A percentile compares a stretch with the other conserved stretches of the same genome.
Evolutionary conservation across 305 asterid genomes (phyloP).

Genomic region (Solanum chacoense): DNA sequence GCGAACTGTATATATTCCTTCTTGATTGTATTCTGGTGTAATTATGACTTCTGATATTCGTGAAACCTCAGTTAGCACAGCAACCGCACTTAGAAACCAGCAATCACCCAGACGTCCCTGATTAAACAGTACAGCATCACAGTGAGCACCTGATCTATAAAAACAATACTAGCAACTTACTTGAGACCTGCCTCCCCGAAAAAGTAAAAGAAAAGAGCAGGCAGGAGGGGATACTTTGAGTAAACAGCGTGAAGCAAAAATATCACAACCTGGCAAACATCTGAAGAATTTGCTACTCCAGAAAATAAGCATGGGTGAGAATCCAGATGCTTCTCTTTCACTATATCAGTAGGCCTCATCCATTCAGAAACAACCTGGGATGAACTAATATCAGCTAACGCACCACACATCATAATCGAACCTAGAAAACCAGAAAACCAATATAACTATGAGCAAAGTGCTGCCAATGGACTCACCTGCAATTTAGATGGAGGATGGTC

Average conservation of each 20-base stretch:
- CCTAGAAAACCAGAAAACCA: constrained; percentile 9
- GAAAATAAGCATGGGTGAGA: constrained; percentile 75
- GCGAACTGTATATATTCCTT: constrained; percentile 95
- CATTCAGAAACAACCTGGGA: constrained; percentile 79
- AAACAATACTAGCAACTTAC: background rate
- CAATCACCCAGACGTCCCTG: constrained; percentile 99
- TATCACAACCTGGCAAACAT: constrained; percentile 91
- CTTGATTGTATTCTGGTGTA: constrained; percentile 85
- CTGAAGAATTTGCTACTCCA: constrained; percentile 89
- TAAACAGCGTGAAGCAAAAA: background rate
- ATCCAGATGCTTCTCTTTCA: constrained; percentile 68
- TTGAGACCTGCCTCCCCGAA: background rate
- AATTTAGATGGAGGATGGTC: constrained; percentile 73
- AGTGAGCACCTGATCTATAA: background rate
- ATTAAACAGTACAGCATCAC: constrained; percentile 6
- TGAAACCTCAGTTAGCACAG: constrained; percentile 92
- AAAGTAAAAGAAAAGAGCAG: background rate
- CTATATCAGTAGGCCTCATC: constrained; percentile 93
- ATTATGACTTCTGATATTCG: constrained; percentile 92
- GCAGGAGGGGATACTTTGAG: background rate
- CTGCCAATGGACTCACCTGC: constrained; percentile 37
- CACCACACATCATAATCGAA: background rate
- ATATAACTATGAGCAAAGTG: background rate
- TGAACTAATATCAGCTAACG: background rate
- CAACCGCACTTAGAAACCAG: constrained; percentile 99